These are phyloP conservation scores for Macrolepiota fuliginosa DNA, from an alignment of 768 basidiomycete genomes.

Conservation along the genomic window DNA sequence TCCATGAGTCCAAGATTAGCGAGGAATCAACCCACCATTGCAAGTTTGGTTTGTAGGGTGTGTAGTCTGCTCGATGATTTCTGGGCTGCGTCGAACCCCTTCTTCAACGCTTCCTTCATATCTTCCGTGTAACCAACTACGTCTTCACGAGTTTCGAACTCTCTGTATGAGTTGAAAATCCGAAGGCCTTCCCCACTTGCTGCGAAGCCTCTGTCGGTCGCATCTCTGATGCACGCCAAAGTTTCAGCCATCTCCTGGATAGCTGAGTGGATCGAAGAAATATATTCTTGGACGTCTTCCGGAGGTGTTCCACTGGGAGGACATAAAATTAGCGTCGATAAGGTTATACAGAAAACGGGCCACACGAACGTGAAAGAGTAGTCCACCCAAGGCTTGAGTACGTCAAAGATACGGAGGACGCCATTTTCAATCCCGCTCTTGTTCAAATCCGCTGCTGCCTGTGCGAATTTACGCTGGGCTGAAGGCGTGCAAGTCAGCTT, in stretches of 20 bases:
- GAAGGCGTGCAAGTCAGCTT: too few relatives aligned
- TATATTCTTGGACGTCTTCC: not conserved
- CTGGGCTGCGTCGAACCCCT: not conserved
- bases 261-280: not conserved
- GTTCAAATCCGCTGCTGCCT: not conserved
- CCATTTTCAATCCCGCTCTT: not conserved
- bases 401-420: not conserved
- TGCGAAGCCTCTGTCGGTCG: not conserved
- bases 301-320: not conserved
- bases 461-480: not conserved
- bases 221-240: not conserved
- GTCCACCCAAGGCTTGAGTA: not conserved
- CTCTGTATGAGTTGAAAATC: not conserved
- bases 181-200: not conserved
- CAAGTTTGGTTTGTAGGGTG: not conserved
- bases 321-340: not conserved
- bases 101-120: not conserved
- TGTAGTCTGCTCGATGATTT: not conserved
- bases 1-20: not conserved
- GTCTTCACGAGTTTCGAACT: not conserved
- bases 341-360: not conserved
- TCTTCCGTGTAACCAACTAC: not conserved
- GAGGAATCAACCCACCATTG: not conserved
- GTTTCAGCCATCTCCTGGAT: too few relatives aligned
- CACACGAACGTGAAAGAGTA: not conserved